Evolutionary conservation across 2,329 filamentous ascomycete genomes (phyloP).

Genomic region (Emmonsiellopsis sp.): DNA sequence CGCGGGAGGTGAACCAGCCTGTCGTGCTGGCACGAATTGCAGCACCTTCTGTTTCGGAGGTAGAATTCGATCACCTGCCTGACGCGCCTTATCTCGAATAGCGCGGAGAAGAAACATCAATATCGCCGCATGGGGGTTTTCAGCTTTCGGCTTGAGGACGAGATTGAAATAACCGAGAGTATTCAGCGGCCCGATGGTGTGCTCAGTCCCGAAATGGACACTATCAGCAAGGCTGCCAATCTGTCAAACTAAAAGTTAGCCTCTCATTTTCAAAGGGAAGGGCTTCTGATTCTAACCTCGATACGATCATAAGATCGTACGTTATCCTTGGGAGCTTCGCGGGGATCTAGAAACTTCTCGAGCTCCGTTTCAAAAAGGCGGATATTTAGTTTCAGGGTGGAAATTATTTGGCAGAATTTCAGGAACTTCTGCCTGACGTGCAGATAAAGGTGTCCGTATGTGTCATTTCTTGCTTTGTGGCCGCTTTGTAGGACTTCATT

Average conservation of each 20-base stretch:
- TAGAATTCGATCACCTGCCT: constrained; percentile 3
- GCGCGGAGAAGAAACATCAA: constrained; percentile 36
- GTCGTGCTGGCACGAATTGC: too few relatives aligned
- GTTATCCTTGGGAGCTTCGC: constrained; percentile 2
- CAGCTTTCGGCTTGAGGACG: constrained; percentile 21
- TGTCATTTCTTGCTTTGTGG: constrained; percentile 23
- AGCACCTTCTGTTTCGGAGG: background rate
- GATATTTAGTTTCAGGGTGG: constrained; percentile 16
- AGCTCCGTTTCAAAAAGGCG: constrained; percentile 12
- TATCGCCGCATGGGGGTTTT: constrained; percentile 33
- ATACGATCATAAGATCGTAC: constrained; percentile 25
- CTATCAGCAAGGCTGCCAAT: constrained; percentile 32
- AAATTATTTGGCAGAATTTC: constrained; percentile 21
- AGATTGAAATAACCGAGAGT: constrained; percentile 21
- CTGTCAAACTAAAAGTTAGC: constrained; percentile 14
- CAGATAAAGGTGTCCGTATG: constrained; percentile 31
- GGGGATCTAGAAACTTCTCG: constrained; percentile 19
- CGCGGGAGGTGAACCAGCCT: too few relatives aligned
- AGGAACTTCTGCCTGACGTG: constrained; percentile 22
- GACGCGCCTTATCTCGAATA: constrained; percentile 12
- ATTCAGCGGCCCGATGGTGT: constrained; percentile 12
- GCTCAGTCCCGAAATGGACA: constrained; percentile 7
- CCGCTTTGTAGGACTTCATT: constrained; percentile 17
- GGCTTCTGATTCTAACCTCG: constrained; percentile 20
- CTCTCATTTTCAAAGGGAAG: background rate